phyloP scores from a whole-genome alignment of 768 basidiomycete species.

The Lepiota venenata region DNA sequence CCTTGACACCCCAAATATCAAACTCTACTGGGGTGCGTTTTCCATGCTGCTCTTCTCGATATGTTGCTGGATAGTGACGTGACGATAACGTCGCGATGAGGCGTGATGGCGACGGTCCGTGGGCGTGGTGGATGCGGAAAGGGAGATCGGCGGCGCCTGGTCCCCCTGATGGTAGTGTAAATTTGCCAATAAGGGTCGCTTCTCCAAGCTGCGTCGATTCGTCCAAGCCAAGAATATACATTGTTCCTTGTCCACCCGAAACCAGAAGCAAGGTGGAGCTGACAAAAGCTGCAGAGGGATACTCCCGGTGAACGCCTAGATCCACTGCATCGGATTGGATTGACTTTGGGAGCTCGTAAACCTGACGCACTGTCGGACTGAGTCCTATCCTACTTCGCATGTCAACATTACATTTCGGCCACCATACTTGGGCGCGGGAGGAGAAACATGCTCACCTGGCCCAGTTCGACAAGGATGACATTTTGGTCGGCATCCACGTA shows the following conservation, averaged over 20 bases:
- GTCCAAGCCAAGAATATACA: constrained; percentile 47
- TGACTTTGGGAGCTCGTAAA: constrained; percentile 60
- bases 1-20: constrained; percentile 61
- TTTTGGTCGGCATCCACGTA: constrained; percentile 67
- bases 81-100: constrained; percentile 59
- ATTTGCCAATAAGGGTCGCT: constrained; percentile 41
- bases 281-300: constrained; percentile 67
- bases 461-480: constrained; percentile 56
- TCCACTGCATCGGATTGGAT: constrained; percentile 33
- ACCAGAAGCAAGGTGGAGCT: constrained; percentile 47
- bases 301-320: constrained; percentile 53
- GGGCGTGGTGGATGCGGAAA: constrained; percentile 41
- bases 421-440: constrained; percentile 8
- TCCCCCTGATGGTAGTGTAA: constrained; percentile 37
- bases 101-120: constrained; percentile 32
- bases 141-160: constrained; percentile 36
- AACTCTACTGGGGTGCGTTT: constrained; percentile 41
- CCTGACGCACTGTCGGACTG: constrained; percentile 47
- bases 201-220: neutral
- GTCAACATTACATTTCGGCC: constrained; percentile 8
- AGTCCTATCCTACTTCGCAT: constrained; percentile 45
- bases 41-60: constrained; percentile 11
- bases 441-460: constrained; percentile 44
- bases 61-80: constrained; percentile 34
- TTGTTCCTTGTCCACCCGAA: constrained; percentile 66